Evolutionary conservation across 495 filamentous ascomycete genomes (phyloP).

Genomic region (Tuber microsphaerosporum): DNA sequence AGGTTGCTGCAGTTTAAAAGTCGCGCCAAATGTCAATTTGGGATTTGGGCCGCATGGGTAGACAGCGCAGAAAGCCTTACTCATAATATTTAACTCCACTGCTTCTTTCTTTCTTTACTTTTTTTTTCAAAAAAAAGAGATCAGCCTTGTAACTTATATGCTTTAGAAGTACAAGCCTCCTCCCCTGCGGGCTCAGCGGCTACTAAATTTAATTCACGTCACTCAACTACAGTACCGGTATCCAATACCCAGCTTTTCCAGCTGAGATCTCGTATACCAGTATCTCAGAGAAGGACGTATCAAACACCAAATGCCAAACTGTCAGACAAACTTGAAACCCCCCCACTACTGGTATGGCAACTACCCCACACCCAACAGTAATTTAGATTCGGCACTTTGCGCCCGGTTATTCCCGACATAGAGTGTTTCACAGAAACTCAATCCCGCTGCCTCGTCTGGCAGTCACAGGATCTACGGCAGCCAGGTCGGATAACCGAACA

Average conservation of each 20-base stretch:
- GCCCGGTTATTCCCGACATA: background rate
- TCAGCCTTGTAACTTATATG: background rate
- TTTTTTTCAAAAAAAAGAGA: background rate
- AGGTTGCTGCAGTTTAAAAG: background rate
- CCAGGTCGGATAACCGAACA: background rate
- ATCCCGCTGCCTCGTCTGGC: background rate
- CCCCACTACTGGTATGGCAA: background rate
- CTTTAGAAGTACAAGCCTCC: background rate
- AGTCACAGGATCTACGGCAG: background rate
- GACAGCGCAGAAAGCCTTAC: background rate
- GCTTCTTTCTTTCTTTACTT: background rate
- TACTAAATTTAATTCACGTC: background rate
- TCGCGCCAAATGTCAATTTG: background rate
- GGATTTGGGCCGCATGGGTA: background rate
- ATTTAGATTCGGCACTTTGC: background rate
- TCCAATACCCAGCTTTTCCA: background rate
- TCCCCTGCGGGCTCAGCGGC: background rate
- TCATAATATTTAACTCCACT: background rate
- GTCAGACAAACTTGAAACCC: slow-evolving; percentile 1
- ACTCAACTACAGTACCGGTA: background rate
- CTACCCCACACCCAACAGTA: background rate
- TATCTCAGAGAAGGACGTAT: background rate
- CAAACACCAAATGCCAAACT: background rate
- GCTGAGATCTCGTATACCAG: background rate
- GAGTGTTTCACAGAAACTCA: background rate